These are phyloP conservation scores for Trypethelium eluteriae DNA, from an alignment of 495 filamentous ascomycete species.

Conservation along the genomic window DNA sequence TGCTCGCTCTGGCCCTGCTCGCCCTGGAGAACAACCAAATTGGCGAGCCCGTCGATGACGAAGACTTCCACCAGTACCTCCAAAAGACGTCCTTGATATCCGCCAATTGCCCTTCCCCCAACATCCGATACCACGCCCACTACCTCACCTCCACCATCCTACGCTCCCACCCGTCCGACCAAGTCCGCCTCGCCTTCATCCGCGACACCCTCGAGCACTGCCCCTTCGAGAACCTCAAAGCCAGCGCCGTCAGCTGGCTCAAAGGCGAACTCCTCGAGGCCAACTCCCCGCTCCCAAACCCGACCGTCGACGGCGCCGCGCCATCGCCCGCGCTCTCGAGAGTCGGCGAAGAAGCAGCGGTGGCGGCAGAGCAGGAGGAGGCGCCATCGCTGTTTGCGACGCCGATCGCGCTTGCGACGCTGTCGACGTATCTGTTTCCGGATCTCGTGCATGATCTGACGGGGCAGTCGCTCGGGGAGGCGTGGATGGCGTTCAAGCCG, in stretches of 20 bases:
- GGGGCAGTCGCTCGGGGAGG: conserved; percentile 29
- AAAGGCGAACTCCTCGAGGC: conserved; percentile 69
- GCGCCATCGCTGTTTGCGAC: conserved; percentile 48
- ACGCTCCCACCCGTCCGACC: conserved; percentile 65
- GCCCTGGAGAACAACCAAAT: conserved; percentile 32
- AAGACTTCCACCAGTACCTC: conserved; percentile 36
- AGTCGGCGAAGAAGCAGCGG: conserved; percentile 31
- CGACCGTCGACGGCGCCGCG: background rate
- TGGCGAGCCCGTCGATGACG: conserved; percentile 34
- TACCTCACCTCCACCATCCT: conserved; percentile 64
- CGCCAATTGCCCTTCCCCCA: conserved; percentile 57
- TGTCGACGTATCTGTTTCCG: conserved; percentile 45
- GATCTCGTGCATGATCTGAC: conserved; percentile 31
- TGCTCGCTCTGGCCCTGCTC: conserved; percentile 39
- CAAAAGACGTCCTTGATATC: conserved; percentile 59
- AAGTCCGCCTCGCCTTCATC: conserved; percentile 66
- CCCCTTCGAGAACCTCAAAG: conserved; percentile 67
- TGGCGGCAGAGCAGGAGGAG: conserved; percentile 28
- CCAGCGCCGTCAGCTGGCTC: conserved; percentile 75
- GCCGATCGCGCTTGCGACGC: conserved; percentile 42
- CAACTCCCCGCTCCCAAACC: conserved; percentile 33
- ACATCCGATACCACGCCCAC: conserved; percentile 65
- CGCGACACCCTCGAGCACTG: conserved; percentile 74
- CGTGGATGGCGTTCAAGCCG: conserved; percentile 37
- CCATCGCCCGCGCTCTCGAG: background rate